Conservation (phyloP, 1,284 basidiomycete genomes). For the Anthracocystis setariae region DNA sequence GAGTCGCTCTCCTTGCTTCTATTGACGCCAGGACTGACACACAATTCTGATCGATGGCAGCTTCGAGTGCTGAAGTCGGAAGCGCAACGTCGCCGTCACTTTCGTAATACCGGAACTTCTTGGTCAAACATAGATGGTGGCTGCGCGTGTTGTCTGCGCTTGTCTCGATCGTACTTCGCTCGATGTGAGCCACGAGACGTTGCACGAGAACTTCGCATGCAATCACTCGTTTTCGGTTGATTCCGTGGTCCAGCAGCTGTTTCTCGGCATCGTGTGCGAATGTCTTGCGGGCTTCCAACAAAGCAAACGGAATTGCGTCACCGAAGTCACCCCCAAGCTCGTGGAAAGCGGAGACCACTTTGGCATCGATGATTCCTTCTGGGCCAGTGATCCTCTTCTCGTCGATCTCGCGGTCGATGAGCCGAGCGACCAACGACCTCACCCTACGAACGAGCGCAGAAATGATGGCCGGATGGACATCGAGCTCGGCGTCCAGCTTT, state of each 20-base stretch:
- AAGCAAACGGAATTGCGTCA: conserved; percentile 54
- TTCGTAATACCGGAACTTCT: conserved; percentile 51
- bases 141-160: conserved; percentile 4
- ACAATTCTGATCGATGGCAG: conserved; percentile 57
- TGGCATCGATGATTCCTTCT: conserved; percentile 47
- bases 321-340: conserved; percentile 55
- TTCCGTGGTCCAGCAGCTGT: conserved; percentile 30
- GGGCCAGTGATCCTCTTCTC: conserved; percentile 44
- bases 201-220: conserved; percentile 56
- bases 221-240: conserved; percentile 32
- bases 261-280: conserved; percentile 37
- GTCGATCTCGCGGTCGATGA: conserved; percentile 55
- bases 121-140: conserved; percentile 48
- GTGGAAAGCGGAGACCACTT: conserved; percentile 50
- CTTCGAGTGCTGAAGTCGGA: conserved; percentile 55
- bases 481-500: conserved; percentile 37
- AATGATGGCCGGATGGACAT: conserved; percentile 50
- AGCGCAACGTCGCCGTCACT: conserved; percentile 48
- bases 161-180: conserved; percentile 28
- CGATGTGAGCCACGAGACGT: conserved; percentile 50
- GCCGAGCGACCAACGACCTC: conserved; percentile 39
- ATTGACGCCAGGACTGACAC: conserved; percentile 45
- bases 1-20: conserved; percentile 42
- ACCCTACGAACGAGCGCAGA: conserved; percentile 53
- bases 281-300: conserved; percentile 51